A percentile compares a stretch with the other conserved stretches of the same genome.
Evolutionary conservation across 2,329 filamentous ascomycete species (phyloP).

Genomic region (Nothopassalora personata): DNA sequence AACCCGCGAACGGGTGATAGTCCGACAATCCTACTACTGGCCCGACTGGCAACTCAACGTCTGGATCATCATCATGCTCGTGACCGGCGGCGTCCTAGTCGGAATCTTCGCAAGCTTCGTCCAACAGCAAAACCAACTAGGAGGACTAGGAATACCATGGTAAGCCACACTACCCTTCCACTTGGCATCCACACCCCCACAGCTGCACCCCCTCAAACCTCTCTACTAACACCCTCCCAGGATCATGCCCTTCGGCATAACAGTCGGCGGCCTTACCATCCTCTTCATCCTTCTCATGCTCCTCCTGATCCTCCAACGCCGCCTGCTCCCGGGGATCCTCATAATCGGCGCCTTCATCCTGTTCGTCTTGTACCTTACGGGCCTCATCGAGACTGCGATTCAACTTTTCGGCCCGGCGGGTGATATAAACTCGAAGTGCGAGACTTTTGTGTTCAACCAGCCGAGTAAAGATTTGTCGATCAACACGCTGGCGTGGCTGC

Average conservation of each 20-base stretch:
- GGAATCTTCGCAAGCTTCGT: constrained; percentile 59
- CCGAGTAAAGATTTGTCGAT: constrained; percentile 44
- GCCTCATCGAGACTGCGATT: constrained; percentile 58
- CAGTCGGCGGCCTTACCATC: constrained; percentile 52
- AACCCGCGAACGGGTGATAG: constrained; percentile 35
- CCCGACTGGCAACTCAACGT: constrained; percentile 60
- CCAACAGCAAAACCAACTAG: constrained; percentile 51
- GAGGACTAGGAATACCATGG: constrained; percentile 55
- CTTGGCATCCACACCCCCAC: background rate
- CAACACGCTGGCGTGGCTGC: constrained; percentile 57
- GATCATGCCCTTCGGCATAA: constrained; percentile 61
- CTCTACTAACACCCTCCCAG: constrained; percentile 34
- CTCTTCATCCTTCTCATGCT: constrained; percentile 56
- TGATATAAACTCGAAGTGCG: constrained; percentile 56
- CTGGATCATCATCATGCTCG: constrained; percentile 60
- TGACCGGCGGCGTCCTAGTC: constrained; percentile 52
- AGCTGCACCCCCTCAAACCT: background rate
- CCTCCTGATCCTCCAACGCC: constrained; percentile 50
- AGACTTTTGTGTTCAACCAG: constrained; percentile 51
- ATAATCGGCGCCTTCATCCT: constrained; percentile 58
- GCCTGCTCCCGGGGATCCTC: constrained; percentile 55
- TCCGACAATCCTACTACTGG: constrained; percentile 56
- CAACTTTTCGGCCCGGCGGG: constrained; percentile 54
- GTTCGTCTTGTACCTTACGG: constrained; percentile 56
- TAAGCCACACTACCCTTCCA: constrained; percentile 35